phyloP scores from a whole-genome alignment of 2,329 filamentous ascomycete species.

The Alternaria panax region DNA sequence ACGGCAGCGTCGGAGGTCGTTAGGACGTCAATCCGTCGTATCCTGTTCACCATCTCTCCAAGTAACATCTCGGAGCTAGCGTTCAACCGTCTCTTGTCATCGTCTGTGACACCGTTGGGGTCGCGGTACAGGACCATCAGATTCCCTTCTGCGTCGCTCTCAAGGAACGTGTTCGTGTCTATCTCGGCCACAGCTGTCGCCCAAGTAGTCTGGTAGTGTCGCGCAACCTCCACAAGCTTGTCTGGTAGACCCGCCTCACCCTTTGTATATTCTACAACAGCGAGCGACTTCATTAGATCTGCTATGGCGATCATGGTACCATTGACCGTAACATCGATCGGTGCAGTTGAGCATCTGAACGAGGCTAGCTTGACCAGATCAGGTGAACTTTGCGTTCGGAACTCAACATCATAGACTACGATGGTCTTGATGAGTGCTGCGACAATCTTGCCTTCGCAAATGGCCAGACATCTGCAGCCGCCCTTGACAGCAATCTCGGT shows the following conservation, averaged over 20 bases:
- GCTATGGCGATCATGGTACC: conserved; percentile 81
- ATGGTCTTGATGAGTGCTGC: conserved; percentile 88
- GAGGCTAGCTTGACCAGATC: conserved; percentile 73
- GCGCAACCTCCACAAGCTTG: conserved; percentile 74
- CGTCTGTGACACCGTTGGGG: conserved; percentile 71
- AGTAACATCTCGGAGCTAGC: conserved; percentile 82
- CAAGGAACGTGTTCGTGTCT: conserved; percentile 76
- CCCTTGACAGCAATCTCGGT: conserved; percentile 75
- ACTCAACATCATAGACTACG: conserved; percentile 65
- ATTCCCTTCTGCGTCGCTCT: conserved; percentile 88
- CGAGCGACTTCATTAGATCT: conserved; percentile 92
- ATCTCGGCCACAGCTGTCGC: conserved; percentile 78
- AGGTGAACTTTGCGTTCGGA: conserved; percentile 61
- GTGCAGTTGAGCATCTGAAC: conserved; percentile 83
- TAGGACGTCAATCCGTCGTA: conserved; percentile 75
- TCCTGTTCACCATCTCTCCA: conserved; percentile 92
- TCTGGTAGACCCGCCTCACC: conserved; percentile 65
- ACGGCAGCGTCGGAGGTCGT: conserved; percentile 71
- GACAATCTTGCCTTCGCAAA: conserved; percentile 77
- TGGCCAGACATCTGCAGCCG: conserved; percentile 78
- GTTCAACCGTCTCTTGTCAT: conserved; percentile 75
- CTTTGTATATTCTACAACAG: conserved; percentile 74
- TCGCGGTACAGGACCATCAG: conserved; percentile 81
- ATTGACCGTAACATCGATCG: conserved; percentile 78
- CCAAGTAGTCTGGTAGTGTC: conserved; percentile 85